Conservation (phyloP, 768 basidiomycete species). For the Suillus fuscotomentosus region DNA sequence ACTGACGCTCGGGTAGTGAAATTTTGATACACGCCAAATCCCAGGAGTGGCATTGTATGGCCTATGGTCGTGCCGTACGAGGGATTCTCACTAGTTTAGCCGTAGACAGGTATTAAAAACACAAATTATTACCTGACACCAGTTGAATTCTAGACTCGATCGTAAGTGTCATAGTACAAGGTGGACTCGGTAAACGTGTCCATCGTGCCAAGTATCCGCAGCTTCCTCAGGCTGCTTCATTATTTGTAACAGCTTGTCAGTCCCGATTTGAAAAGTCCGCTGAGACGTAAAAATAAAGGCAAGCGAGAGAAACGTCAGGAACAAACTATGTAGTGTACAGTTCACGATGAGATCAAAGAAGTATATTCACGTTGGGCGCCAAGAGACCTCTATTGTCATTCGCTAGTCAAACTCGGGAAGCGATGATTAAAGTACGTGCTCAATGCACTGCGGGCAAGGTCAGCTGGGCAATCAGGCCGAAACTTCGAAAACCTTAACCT, state of each 20-base stretch:
- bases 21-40: conserved; percentile 74
- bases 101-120: conserved; percentile 1
- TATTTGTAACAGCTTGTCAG: not conserved
- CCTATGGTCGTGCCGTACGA: conserved; percentile 32
- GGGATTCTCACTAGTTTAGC: conserved; percentile 4
- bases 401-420: not conserved
- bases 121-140: conserved; percentile 33
- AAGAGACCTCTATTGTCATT: not conserved
- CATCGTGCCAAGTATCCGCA: not conserved
- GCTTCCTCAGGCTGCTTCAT: not conserved
- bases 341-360: not conserved
- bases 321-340: not conserved
- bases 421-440: not conserved
- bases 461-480: not conserved
- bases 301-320: not conserved
- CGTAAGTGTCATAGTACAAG: conserved; percentile 22
- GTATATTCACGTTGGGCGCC: not conserved
- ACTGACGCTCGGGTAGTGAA: conserved; percentile 53
- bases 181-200: not conserved
- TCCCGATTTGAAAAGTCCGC: not conserved
- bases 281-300: not conserved
- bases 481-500: not conserved
- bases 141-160: conserved; percentile 32
- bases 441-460: not conserved
- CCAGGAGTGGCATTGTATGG: conserved; percentile 59